A percentile compares a stretch with the other conserved stretches of the same genome.
Conservation (phyloP, 306 rosid species). For the Herpetospermum pedunculosum region DNA sequence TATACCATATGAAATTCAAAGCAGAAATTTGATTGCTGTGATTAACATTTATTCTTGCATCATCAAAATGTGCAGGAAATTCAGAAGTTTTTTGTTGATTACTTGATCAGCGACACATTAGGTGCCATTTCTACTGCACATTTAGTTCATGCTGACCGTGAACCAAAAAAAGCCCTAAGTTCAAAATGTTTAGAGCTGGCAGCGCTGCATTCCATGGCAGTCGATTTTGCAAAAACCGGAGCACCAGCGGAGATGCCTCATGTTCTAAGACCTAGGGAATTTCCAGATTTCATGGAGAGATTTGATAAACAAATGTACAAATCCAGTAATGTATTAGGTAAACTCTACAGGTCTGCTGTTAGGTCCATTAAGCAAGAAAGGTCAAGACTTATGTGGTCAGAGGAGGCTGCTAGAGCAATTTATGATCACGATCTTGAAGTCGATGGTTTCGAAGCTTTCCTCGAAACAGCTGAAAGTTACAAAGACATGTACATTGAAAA, state of each 20-base stretch:
- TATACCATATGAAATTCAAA: neutral
- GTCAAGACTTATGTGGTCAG: constrained; percentile 29
- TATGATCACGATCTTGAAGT: constrained; percentile 59
- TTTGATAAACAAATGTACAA: constrained; percentile 53
- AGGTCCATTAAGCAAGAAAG: constrained; percentile 25
- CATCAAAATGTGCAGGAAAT: constrained; percentile 49
- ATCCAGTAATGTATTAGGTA: constrained; percentile 61
- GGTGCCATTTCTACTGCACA: constrained; percentile 96
- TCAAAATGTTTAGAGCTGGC: constrained; percentile 71
- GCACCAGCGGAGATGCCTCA: constrained; percentile 92
- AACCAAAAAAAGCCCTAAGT: constrained; percentile 57
- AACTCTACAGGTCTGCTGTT: constrained; percentile 45
- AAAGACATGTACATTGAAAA: constrained; percentile 52
- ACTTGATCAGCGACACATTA: constrained; percentile 85
- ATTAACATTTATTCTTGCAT: neutral
- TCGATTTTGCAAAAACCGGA: constrained; percentile 93
- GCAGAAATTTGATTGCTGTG: neutral
- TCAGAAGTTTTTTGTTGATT: constrained; percentile 77
- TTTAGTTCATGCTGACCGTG: constrained; percentile 75
- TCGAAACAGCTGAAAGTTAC: constrained; percentile 40
- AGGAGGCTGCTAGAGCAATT: constrained; percentile 34
- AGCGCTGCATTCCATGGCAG: constrained; percentile 85
- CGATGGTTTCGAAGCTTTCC: constrained; percentile 46
- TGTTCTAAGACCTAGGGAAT: constrained; percentile 54
- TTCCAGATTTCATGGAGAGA: constrained; percentile 94